These are phyloP conservation scores for Phytophthora litchii DNA, from an alignment of 352 stramenopile genomes.

Conservation along the genomic window DNA sequence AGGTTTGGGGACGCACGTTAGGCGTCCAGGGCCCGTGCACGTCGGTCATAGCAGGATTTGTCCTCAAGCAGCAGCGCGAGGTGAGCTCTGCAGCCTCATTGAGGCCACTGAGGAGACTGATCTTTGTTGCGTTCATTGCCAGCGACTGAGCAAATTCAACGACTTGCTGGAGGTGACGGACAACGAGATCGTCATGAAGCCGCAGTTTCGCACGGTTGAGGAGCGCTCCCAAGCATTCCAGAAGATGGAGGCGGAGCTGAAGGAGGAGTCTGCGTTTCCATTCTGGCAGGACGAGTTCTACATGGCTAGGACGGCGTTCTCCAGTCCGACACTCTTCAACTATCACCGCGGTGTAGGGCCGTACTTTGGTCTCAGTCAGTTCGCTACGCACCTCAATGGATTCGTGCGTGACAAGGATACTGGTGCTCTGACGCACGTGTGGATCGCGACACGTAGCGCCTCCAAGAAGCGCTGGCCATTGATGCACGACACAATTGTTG, in stretches of 20 bases:
- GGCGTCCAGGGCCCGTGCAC: conserved; percentile 14
- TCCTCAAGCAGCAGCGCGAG: conserved; percentile 42
- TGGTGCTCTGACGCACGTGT: conserved; percentile 49
- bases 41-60: conserved; percentile 43
- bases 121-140: background rate
- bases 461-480: conserved; percentile 60
- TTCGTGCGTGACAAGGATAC: conserved; percentile 48
- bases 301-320: conserved; percentile 52
- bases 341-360: conserved; percentile 68
- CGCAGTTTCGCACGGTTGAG: conserved; percentile 30
- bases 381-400: conserved; percentile 74
- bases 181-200: conserved; percentile 39
- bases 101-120: background rate
- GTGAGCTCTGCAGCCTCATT: conserved; percentile 14
- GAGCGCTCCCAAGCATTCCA: conserved; percentile 55
- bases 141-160: conserved; percentile 43
- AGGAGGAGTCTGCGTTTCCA: conserved; percentile 50
- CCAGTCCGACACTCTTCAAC: conserved; percentile 54
- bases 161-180: conserved; percentile 40
- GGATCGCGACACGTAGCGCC: conserved; percentile 61
- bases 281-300: conserved; percentile 73
- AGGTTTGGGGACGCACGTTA: conserved; percentile 19
- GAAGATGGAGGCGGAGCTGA: conserved; percentile 46
- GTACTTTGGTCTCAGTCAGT: conserved; percentile 71
- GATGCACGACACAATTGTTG: conserved; percentile 66